Evolutionary conservation across 163 green algal genomes (phyloP), one percentile per base, ranked within the genome.

Genomic region (Chlorella variabilis): DNA sequence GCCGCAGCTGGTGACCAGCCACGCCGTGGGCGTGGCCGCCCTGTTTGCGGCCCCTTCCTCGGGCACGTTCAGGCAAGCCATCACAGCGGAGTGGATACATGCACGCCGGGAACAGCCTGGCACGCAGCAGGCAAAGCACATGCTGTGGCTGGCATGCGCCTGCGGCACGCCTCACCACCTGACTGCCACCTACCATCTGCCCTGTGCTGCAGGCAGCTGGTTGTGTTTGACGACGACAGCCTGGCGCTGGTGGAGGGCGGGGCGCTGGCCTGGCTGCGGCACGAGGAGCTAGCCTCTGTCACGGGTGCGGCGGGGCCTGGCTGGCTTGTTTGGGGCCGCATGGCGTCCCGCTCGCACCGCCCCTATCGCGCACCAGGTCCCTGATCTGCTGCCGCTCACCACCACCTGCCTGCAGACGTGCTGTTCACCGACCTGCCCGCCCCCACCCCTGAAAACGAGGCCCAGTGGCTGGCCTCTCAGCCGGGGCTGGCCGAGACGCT

Each of bases 391-490:
- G 4, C 17, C 51, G 15, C 59, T 29, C 15, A 23, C 41, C 36
- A 5, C 31, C 42, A 15, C 69, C 29, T 45, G 9, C 45, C 71
- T 4, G 36, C 68, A 54, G 65, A 80, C 27, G 75, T 85, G n/a
- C 34, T 94, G 38, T 94, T 96, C 77, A 80, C 91, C n/a, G 92
- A 96, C 74, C 92, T 96, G 51, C 91, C 93, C 0, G 85, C 89
- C 4, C 83, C 85, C 41, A 83, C 51, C 5, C 59, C 78, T 11
- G 85, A 84, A 58, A 80, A 78, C 69, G 75, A 83, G 83, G 83
- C 80, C 1, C 23, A 74, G 73, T 79, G 65, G 75, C 51, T 38
- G 25, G 71, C 73, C 27, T 27, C 51, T 3, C 71, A 78, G 78
- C 87, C 83, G 6, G 41, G 77, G n/a, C 59, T 90, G 61, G 65